A percentile compares a stretch with the other conserved stretches of the same genome.
Evolutionary conservation across 192 early-diverging fungal genomes (phyloP).

Genomic region (Mortierella alpina): DNA sequence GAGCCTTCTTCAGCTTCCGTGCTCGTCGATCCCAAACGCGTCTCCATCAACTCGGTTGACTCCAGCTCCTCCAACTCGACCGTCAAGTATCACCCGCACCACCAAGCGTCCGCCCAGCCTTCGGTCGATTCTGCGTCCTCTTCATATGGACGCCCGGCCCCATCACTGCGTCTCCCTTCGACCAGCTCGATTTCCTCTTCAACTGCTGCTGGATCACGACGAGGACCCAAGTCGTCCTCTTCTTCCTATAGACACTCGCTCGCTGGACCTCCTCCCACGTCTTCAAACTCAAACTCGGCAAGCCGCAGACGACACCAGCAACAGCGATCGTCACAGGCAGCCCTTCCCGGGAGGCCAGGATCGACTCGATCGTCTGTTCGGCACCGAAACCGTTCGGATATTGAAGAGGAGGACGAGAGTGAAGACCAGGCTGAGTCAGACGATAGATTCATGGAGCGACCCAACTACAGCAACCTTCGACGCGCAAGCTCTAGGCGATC

Average conservation of each 20-base stretch:
- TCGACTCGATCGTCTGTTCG: slow-evolving; percentile 46
- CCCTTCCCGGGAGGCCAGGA: slow-evolving; percentile 15
- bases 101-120: slow-evolving; percentile 8
- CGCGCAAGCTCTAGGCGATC: slow-evolving; percentile 45
- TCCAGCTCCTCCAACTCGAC: slow-evolving; percentile 33
- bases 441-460: slow-evolving; percentile 14
- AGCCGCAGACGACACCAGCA: neutral
- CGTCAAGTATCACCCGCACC: slow-evolving; percentile 35
- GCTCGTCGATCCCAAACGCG: slow-evolving; percentile 22
- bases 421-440: slow-evolving; percentile 26
- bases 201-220: slow-evolving; percentile 6
- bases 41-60: slow-evolving; percentile 44
- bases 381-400: slow-evolving; percentile 34
- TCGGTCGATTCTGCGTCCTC: slow-evolving; percentile 1
- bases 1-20: neutral
- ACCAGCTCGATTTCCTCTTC: slow-evolving; percentile 14
- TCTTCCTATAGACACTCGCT: slow-evolving; percentile 36
- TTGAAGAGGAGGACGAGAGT: slow-evolving; percentile 51
- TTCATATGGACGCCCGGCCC: slow-evolving; percentile 5
- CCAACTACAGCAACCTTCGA: slow-evolving; percentile 28
- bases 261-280: slow-evolving; percentile 13
- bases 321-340: slow-evolving; percentile 7
- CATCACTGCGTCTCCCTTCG: slow-evolving; percentile 3
- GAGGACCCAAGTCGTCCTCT: slow-evolving; percentile 23
- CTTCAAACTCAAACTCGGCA: neutral